These are phyloP conservation scores for Pseudocercospora ulei DNA, from an alignment of 2,329 filamentous ascomycete genomes.

Conservation along the genomic window DNA sequence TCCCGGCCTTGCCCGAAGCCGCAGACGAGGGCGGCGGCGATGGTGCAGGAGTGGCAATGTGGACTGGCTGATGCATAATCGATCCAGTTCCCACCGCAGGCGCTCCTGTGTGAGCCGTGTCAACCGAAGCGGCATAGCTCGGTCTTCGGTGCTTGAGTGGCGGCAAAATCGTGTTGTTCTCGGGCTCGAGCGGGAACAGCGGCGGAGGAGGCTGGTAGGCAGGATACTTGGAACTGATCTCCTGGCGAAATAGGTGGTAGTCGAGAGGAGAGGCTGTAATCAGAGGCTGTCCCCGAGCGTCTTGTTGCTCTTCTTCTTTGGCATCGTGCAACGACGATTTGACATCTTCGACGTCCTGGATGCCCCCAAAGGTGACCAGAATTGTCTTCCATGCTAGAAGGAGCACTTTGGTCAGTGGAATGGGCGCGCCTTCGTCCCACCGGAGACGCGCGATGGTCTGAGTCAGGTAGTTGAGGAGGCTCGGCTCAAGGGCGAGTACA, in stretches of 20 bases:
- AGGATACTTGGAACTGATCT: slow-evolving; percentile 95
- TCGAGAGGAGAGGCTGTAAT: slow-evolving; percentile 91
- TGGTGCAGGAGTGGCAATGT: slow-evolving; percentile 95
- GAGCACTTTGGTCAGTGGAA: slow-evolving; percentile 46
- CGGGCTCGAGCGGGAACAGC: slow-evolving; percentile 72
- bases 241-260: slow-evolving; percentile 91
- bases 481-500: slow-evolving; percentile 43
- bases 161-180: slow-evolving; percentile 83
- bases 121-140: slow-evolving; percentile 22
- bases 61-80: slow-evolving; percentile 89
- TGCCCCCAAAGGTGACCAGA: slow-evolving; percentile 73
- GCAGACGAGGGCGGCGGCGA: slow-evolving; percentile 89
- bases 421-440: slow-evolving; percentile 52
- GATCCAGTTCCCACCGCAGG: slow-evolving; percentile 49
- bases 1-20: slow-evolving; percentile 74
- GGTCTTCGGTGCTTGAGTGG: slow-evolving; percentile 66
- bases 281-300: slow-evolving; percentile 57
- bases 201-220: slow-evolving; percentile 85
- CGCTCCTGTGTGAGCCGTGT: slow-evolving; percentile 40
- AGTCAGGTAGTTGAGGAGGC: slow-evolving; percentile 62
- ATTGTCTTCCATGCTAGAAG: slow-evolving; percentile 88
- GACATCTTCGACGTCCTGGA: slow-evolving; percentile 58
- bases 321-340: slow-evolving; percentile 61
- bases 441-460: slow-evolving; percentile 47
- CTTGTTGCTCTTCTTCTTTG: slow-evolving; percentile 46